A percentile compares a stretch with the other conserved stretches of the same genome.
These are phyloP conservation scores for Haematococcus lacustris DNA, from an alignment of 139 green algal species.

Conservation along the genomic window DNA sequence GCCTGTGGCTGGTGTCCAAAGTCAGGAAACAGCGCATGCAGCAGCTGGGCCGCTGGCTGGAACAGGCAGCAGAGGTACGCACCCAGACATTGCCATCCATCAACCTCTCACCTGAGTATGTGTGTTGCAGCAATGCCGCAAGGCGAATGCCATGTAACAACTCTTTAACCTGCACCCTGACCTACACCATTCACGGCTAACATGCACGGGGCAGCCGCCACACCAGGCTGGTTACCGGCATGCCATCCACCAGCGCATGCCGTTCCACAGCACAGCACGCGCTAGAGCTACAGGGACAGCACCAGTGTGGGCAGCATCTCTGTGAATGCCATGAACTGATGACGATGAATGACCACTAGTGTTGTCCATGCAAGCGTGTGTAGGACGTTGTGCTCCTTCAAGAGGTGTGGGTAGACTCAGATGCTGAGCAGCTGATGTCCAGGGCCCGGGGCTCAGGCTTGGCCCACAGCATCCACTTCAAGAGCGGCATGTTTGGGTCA, in stretches of 20 bases:
- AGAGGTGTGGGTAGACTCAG: constrained; percentile 47
- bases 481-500: constrained; percentile 34
- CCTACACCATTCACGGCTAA: background rate
- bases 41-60: constrained; percentile 18
- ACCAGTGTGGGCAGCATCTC: background rate
- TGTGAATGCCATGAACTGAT: background rate
- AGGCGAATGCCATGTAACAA: background rate
- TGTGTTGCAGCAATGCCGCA: background rate
- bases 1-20: constrained; percentile 41
- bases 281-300: background rate
- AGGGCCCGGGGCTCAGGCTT: constrained; percentile 19
- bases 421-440: constrained; percentile 28
- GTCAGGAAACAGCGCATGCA: constrained; percentile 30
- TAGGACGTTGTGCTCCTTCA: constrained; percentile 44
- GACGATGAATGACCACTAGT: background rate
- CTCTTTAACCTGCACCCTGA: background rate
- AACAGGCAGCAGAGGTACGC: constrained; percentile 10
- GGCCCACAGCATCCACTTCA: constrained; percentile 35
- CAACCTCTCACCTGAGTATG: no score
- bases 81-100: background rate
- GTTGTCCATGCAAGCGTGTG: background rate
- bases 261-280: background rate
- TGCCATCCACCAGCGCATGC: background rate
- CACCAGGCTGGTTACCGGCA: background rate
- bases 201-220: background rate